phyloP scores from a whole-genome alignment of 1,284 basidiomycete species.

The Schizophyllum amplum region DNA sequence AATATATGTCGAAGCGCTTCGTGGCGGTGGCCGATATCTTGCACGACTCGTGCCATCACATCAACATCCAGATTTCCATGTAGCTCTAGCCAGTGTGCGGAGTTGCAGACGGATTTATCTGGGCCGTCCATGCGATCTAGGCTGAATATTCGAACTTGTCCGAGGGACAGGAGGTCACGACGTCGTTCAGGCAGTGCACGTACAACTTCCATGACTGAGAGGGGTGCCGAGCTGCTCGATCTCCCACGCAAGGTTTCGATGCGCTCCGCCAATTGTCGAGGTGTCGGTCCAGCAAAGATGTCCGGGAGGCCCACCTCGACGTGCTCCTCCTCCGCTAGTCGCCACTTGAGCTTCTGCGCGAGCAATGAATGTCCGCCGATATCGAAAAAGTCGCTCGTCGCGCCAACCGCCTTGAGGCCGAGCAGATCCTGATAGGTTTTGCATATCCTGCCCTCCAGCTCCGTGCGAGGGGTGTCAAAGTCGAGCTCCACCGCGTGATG shows the following conservation, averaged over 20 bases:
- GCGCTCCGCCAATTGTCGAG: not conserved
- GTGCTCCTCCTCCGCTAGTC: not conserved
- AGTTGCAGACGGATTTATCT: not conserved
- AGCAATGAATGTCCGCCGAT: slow-evolving; percentile 1
- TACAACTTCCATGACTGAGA: not conserved
- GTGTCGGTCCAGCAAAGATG: not conserved
- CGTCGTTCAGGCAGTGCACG: not conserved
- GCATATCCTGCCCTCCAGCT: not conserved
- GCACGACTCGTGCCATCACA: not conserved
- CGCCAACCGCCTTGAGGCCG: not conserved
- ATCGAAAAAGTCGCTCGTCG: slow-evolving; percentile 1
- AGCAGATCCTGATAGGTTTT: not conserved
- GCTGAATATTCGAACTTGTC: not conserved
- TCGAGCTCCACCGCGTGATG: not conserved
- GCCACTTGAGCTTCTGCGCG: slow-evolving; percentile 1
- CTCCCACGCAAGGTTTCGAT: not conserved
- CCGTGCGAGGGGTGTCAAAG: not conserved
- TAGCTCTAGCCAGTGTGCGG: not conserved
- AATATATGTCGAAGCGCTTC: slow-evolving; percentile 1
- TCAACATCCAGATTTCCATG: not conserved
- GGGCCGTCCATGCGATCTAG: slow-evolving; percentile 1
- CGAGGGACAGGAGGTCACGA: not conserved
- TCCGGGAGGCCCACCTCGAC: slow-evolving; percentile 1
- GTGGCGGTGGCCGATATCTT: not conserved
- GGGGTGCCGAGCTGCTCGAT: not conserved